phyloP scores from a whole-genome alignment of 495 filamentous ascomycete genomes.

The Aspergillus incahuasiensis region DNA sequence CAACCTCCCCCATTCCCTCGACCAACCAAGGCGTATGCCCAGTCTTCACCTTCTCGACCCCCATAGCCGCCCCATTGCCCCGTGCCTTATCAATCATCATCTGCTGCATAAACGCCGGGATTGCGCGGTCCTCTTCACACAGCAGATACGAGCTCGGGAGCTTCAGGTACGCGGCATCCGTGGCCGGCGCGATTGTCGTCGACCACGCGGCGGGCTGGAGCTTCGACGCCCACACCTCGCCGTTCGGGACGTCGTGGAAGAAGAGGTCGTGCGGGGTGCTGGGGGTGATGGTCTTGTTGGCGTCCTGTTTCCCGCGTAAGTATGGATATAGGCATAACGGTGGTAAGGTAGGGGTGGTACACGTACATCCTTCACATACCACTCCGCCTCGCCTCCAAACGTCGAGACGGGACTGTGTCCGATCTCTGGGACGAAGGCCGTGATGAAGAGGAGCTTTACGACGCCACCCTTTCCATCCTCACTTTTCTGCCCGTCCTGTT shows the following conservation, averaged over 20 bases:
- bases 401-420: slow-evolving; percentile 35
- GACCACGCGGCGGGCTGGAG: slow-evolving; percentile 31
- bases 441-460: slow-evolving; percentile 38
- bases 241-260: background rate
- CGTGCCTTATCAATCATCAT: slow-evolving; percentile 32
- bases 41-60: slow-evolving; percentile 28
- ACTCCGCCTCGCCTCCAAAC: slow-evolving; percentile 32
- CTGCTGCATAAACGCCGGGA: slow-evolving; percentile 36
- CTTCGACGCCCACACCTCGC: slow-evolving; percentile 25
- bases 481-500: slow-evolving; percentile 30
- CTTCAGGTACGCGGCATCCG: slow-evolving; percentile 25
- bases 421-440: slow-evolving; percentile 35
- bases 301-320: background rate
- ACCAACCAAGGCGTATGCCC: slow-evolving; percentile 34
- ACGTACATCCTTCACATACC: slow-evolving; percentile 37
- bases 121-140: slow-evolving; percentile 34
- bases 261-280: background rate
- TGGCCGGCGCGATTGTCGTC: slow-evolving; percentile 30
- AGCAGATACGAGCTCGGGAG: slow-evolving; percentile 31
- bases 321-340: too few relatives aligned
- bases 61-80: slow-evolving; percentile 23
- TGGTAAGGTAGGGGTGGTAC: background rate
- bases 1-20: background rate
- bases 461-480: slow-evolving; percentile 33
- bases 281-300: background rate